A percentile compares a stretch with the other conserved stretches of the same genome.
Conservation (phyloP, 2,329 filamentous ascomycete genomes). For the Myriosclerotinia scirpicola region DNA sequence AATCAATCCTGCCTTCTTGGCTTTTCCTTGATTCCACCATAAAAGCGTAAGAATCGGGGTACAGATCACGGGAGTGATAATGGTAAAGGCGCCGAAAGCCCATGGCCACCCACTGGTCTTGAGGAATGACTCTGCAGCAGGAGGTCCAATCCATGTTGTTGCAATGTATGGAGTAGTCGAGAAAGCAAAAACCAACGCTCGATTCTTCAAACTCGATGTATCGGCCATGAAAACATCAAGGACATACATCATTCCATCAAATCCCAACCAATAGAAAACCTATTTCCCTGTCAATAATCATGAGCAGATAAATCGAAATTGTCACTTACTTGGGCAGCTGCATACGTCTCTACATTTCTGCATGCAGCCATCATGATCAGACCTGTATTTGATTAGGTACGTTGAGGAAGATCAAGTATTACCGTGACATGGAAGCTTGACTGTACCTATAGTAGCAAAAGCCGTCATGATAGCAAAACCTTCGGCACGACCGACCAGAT, state of each 20-base stretch:
- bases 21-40: slow-evolving; percentile 57
- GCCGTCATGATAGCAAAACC: slow-evolving; percentile 57
- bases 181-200: slow-evolving; percentile 55
- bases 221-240: slow-evolving; percentile 67
- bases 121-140: slow-evolving; percentile 56
- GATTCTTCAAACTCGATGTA: slow-evolving; percentile 62
- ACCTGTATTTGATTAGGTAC: slow-evolving; percentile 42
- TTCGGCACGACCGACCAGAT: slow-evolving; percentile 66
- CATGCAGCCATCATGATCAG: slow-evolving; percentile 67
- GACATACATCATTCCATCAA: slow-evolving; percentile 53
- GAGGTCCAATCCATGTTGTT: slow-evolving; percentile 62
- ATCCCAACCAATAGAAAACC: slow-evolving; percentile 38
- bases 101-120: slow-evolving; percentile 60
- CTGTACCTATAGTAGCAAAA: slow-evolving; percentile 48
- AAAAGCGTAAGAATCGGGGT: slow-evolving; percentile 59
- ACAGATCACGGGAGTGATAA: slow-evolving; percentile 61
- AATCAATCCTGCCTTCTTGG: slow-evolving; percentile 53
- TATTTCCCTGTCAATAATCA: slow-evolving; percentile 8
- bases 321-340: slow-evolving; percentile 60
- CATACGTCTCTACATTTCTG: slow-evolving; percentile 59
- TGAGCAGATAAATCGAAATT: slow-evolving; percentile 46
- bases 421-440: not conserved
- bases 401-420: not conserved
- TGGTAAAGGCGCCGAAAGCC: slow-evolving; percentile 66
- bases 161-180: slow-evolving; percentile 64